These are phyloP conservation scores for Botrytis squamosa DNA, from an alignment of 2,329 filamentous ascomycete genomes.

Conservation along the genomic window DNA sequence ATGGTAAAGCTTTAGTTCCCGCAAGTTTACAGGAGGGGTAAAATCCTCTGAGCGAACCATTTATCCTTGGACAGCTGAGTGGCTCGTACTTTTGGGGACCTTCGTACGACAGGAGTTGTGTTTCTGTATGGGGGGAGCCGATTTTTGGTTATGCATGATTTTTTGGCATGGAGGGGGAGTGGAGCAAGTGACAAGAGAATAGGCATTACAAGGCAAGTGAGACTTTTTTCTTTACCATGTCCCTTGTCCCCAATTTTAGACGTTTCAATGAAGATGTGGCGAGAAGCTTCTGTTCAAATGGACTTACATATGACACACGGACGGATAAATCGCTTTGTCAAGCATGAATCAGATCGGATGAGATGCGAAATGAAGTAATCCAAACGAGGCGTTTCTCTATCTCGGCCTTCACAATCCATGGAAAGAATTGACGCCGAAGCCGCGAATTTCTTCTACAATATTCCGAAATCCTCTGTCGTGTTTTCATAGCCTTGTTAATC, in stretches of 20 bases:
- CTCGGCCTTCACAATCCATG: neutral
- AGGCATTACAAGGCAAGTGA: conserved; percentile 6
- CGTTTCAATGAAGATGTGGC: neutral
- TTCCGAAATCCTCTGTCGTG: neutral
- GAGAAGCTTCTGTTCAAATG: neutral
- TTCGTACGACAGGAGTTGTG: neutral
- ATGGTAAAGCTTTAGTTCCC: neutral
- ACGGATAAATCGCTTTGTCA: neutral
- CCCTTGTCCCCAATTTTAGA: neutral
- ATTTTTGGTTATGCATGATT: neutral
- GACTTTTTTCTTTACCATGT: neutral
- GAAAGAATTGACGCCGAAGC: neutral
- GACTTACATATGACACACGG: neutral
- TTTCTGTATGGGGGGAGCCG: neutral
- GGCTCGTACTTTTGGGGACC: neutral
- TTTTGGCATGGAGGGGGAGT: neutral
- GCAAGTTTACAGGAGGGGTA: neutral
- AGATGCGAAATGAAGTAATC: neutral
- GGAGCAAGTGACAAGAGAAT: neutral
- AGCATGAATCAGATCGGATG: neutral
- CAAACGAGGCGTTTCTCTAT: neutral
- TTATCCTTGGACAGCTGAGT: conserved; percentile 17
- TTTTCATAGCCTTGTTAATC: neutral
- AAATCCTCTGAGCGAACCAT: conserved; percentile 3
- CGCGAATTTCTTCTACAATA: neutral